Evolutionary conservation across 2,329 filamentous ascomycete species (phyloP), one percentile per base, ranked within the genome.

Genomic region (Colletotrichum falcatum): DNA sequence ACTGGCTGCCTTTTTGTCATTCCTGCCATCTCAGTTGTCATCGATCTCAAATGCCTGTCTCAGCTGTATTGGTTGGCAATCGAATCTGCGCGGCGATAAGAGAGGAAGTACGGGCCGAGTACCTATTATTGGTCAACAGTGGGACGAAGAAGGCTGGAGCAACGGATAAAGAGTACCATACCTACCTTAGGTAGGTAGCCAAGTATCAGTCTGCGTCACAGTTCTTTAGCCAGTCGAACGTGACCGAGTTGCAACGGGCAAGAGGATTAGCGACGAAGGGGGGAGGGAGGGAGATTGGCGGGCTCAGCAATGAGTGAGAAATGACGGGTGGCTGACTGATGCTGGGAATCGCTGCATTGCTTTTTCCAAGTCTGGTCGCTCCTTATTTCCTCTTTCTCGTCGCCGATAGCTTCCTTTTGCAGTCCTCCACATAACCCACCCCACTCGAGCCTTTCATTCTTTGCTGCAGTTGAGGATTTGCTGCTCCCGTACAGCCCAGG

Each of bases 31-130:
- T 59, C 64, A 63, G 51, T 53, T 70, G 46, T 51, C 53, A 56
- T 62, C 67, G 68, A 68, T 70, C 63, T 58, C 23, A 51, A 67
- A 46, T 53, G 64, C 39, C 56, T 70, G 67, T 70, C 67, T 70
- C 67, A 70, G 64, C 56, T 67, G 58, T 46, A 37, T 54, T 46
- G 68, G 63, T 68, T 67, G 46, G 53, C 68, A 65, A 63, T 70
- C 39, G 68, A 59, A 20, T 63, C 53, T 63, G 23, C 46, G 44
- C 35, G 5, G 48, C 48, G 26, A 62, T 28, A 39, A 44, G 35
- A 39, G 33, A 39, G 18, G 60, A 12, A 35, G 48, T 42, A 26
- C 23, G 26, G 60, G 11, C 35, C 26, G 35, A 39, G 48, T 23
- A 44, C 18, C 8, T 18, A 18, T 30, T 20, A 62, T 62, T 46